Percentiles rank a stretch among this genome's conserved stretches.
Conservation (phyloP, 2,329 filamentous ascomycete species). For the Claviceps sorghi region DNA sequence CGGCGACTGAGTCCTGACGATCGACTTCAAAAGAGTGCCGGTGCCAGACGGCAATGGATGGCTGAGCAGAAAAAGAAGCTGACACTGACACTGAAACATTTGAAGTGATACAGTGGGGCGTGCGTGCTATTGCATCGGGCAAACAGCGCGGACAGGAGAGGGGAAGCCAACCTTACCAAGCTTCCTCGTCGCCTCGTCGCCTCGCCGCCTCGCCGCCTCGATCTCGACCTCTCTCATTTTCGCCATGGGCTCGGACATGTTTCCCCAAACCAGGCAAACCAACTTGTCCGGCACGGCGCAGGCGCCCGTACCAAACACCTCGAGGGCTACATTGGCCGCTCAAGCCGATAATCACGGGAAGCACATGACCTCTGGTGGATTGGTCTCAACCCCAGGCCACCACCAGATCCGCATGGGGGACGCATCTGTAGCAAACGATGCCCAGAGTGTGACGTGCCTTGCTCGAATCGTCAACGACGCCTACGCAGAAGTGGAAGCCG, state of each 20-base stretch:
- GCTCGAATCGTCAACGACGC: conserved; percentile 14
- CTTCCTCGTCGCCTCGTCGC: too few relatives aligned
- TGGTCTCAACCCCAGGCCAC: not conserved
- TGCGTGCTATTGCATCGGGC: not conserved
- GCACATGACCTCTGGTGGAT: not conserved
- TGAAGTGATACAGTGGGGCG: not conserved
- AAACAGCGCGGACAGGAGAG: not conserved
- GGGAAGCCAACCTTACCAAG: not conserved
- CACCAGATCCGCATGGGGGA: conserved; percentile 12
- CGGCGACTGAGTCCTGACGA: not conserved
- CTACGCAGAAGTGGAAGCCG: conserved; percentile 13
- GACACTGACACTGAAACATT: not conserved
- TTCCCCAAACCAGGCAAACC: not conserved
- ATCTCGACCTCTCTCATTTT: too few relatives aligned
- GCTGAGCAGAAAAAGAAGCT: not conserved
- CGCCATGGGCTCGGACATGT: not conserved
- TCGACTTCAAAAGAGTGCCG: too few relatives aligned
- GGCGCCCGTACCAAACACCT: not conserved
- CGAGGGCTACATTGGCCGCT: not conserved
- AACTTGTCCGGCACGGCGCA: not conserved
- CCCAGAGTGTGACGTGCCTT: conserved; percentile 7
- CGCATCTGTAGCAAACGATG: conserved; percentile 8
- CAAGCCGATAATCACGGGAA: not conserved
- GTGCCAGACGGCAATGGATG: too few relatives aligned
- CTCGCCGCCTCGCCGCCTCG: too few relatives aligned